Percentiles rank a stretch among this genome's conserved stretches.
Evolutionary conservation across 192 early-diverging fungal species (phyloP).

Genomic region (Umbelopsis vinacea): DNA sequence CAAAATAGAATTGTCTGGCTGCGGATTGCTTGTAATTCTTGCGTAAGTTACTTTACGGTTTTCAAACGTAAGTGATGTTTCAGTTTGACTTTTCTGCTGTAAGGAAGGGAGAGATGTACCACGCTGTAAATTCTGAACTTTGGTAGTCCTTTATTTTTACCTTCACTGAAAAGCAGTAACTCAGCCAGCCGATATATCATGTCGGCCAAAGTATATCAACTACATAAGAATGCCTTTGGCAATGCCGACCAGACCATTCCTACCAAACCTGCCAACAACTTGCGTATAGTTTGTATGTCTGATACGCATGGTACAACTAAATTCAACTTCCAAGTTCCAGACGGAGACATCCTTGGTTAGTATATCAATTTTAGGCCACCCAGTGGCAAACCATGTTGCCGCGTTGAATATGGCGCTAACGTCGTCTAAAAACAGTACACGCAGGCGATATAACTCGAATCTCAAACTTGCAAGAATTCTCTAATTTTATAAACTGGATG

Average conservation of each 20-base stretch:
- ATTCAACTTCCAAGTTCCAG: constrained; percentile 32
- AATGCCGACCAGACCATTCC: background rate
- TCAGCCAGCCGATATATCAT: constrained; percentile 1
- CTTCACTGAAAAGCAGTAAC: background rate
- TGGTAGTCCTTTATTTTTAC: constrained; percentile 19
- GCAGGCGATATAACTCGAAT: constrained; percentile 39
- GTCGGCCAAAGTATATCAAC: background rate
- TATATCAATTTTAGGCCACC: background rate
- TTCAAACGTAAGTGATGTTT: background rate
- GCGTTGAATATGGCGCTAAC: constrained; percentile 6
- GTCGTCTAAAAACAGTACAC: constrained; percentile 29
- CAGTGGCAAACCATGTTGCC: background rate
- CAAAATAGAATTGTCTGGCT: background rate
- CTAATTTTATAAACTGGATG: constrained; percentile 31
- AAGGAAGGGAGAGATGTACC: background rate
- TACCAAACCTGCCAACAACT: background rate
- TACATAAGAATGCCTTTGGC: background rate
- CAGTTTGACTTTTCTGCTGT: background rate
- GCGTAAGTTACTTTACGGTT: background rate
- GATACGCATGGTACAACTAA: constrained; percentile 36
- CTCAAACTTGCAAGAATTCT: constrained; percentile 15
- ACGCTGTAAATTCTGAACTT: background rate
- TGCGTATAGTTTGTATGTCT: constrained; percentile 42
- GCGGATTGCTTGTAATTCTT: background rate
- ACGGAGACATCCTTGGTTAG: constrained; percentile 43